Evolutionary conservation across 1,284 basidiomycete species (phyloP).

Genomic region (Puccinia triticina): DNA sequence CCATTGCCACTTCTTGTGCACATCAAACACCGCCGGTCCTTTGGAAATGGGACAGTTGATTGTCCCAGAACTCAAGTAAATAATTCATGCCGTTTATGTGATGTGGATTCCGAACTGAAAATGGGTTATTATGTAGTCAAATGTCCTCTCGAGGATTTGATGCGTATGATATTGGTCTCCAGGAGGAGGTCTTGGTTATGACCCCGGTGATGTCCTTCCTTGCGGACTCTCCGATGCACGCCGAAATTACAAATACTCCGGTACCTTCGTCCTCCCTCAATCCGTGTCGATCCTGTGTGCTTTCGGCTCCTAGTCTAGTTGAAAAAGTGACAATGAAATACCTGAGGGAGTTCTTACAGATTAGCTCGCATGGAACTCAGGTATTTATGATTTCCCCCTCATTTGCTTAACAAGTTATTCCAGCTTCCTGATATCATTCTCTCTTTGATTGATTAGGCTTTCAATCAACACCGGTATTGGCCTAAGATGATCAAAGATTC

Average conservation of each 20-base stretch:
- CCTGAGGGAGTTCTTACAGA: too few species aligned
- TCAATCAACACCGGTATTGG: background rate
- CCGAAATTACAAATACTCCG: background rate
- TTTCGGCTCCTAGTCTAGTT: too few species aligned
- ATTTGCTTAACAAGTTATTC: background rate
- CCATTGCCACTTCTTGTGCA: too few species aligned
- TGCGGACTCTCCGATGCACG: conserved; percentile 9
- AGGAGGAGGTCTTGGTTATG: background rate
- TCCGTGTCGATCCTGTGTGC: background rate
- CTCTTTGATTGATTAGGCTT: too few species aligned
- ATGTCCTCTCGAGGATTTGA: background rate
- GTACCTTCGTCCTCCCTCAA: background rate
- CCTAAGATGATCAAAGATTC: conserved; percentile 12
- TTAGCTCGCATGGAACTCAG: conserved; percentile 1
- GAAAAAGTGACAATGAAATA: too few species aligned
- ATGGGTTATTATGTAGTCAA: background rate
- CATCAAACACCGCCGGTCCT: too few species aligned
- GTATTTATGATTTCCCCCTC: background rate
- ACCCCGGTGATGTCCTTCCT: conserved; percentile 1
- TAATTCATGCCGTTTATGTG: background rate
- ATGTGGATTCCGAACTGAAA: too few species aligned
- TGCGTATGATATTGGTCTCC: background rate
- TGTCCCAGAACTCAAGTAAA: background rate
- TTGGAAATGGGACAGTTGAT: too few species aligned
- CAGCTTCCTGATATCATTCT: too few species aligned